Percentiles rank a stretch among this genome's conserved stretches.
phyloP scores from a whole-genome alignment of 106 monocot genomes.

The Amphibolis antarctica region DNA sequence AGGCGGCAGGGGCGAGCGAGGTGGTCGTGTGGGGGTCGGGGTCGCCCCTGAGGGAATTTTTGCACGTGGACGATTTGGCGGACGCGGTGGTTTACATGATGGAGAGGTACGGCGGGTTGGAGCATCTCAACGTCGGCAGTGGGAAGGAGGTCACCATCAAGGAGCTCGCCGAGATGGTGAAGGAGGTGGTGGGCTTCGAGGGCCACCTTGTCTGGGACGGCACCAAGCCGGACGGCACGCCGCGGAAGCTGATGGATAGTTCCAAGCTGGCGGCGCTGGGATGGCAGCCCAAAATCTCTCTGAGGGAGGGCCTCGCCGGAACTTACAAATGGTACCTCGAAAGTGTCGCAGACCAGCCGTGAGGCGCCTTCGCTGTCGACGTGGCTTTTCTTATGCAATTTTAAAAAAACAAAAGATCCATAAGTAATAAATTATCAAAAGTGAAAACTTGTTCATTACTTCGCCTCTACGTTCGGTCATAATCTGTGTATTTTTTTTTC shows the following conservation, averaged over 20 bases:
- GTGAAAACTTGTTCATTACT: too few species aligned
- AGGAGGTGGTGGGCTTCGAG: slow-evolving; percentile 71
- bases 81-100: slow-evolving; percentile 77
- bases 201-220: slow-evolving; percentile 73
- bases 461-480: too few species aligned
- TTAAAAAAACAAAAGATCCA: too few species aligned
- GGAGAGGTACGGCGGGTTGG: slow-evolving; percentile 60
- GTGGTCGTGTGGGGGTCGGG: slow-evolving; percentile 94
- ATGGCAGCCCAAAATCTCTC: slow-evolving; percentile 56
- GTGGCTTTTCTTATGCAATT: too few species aligned
- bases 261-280: slow-evolving; percentile 60
- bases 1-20: slow-evolving; percentile 32
- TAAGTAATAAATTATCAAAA: too few species aligned
- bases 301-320: slow-evolving; percentile 62
- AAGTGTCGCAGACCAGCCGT: slow-evolving; percentile 27
- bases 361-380: too few species aligned
- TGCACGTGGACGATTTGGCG: slow-evolving; percentile 85
- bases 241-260: slow-evolving; percentile 91
- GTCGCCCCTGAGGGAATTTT: slow-evolving; percentile 78
- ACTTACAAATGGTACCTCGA: slow-evolving; percentile 93
- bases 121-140: slow-evolving; percentile 90
- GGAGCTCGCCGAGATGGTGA: slow-evolving; percentile 85
- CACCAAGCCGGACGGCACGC: slow-evolving; percentile 83
- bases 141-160: slow-evolving; percentile 82
- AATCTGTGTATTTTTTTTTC: too few species aligned